Evolutionary conservation across 2,329 filamentous ascomycete species (phyloP).

Genomic region (Geosmithia putterillii): DNA sequence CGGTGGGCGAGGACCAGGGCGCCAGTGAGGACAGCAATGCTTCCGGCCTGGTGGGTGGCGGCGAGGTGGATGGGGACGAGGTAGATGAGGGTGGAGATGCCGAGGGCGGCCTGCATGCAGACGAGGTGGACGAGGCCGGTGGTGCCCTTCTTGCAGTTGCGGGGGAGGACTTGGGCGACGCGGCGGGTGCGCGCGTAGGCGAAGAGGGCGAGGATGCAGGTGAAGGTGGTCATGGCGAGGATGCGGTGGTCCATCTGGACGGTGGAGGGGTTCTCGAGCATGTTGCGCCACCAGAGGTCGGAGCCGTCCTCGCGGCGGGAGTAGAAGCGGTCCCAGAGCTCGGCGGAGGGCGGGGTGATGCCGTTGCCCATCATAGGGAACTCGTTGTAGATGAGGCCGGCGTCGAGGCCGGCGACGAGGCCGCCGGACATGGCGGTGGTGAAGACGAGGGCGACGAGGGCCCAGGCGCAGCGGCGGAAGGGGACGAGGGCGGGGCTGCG

Average conservation of each 20-base stretch:
- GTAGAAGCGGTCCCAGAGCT: conserved; percentile 82
- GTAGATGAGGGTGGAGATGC: conserved; percentile 85
- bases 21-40: conserved; percentile 71
- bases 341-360: conserved; percentile 65
- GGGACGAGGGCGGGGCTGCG: conserved; percentile 53
- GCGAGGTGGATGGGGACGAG: conserved; percentile 83
- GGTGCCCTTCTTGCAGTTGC: conserved; percentile 53
- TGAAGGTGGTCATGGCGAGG: conserved; percentile 81
- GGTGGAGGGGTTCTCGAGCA: conserved; percentile 90
- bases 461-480: conserved; percentile 63
- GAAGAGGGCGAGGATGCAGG: conserved; percentile 65
- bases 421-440: conserved; percentile 86
- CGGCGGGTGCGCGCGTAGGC: conserved; percentile 62
- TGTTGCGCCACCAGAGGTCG: conserved; percentile 93
- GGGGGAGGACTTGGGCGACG: conserved; percentile 46
- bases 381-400: conserved; percentile 96
- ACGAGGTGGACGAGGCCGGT: conserved; percentile 75
- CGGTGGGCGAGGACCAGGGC: conserved; percentile 69
- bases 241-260: conserved; percentile 95
- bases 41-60: conserved; percentile 85
- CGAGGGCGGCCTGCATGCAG: conserved; percentile 68
- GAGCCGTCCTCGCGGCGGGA: conserved; percentile 62
- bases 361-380: conserved; percentile 91
- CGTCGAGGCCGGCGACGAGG: conserved; percentile 88
- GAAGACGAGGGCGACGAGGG: conserved; percentile 67